phyloP scores from a whole-genome alignment of 2,329 filamentous ascomycete species.

The Sclerotinia subarctica region DNA sequence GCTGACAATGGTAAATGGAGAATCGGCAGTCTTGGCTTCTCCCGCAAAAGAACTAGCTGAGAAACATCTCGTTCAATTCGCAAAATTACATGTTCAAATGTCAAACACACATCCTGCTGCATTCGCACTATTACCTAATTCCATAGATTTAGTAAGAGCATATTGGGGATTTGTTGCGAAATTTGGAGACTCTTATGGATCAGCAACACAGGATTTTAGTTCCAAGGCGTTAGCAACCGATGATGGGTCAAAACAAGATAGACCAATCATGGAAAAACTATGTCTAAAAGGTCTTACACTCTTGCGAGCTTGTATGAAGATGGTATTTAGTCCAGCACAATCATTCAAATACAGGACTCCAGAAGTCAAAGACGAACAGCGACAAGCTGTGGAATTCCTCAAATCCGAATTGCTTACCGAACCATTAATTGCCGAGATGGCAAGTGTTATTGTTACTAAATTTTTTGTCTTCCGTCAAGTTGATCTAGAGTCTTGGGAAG shows the following conservation, averaged over 20 bases:
- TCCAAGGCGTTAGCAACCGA: constrained; percentile 46
- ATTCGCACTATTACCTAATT: constrained; percentile 78
- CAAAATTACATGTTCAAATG: constrained; percentile 90
- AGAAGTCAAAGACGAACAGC: constrained; percentile 73
- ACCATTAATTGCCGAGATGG: constrained; percentile 74
- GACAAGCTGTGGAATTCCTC: constrained; percentile 64
- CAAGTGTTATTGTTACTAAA: constrained; percentile 78
- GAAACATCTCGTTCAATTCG: constrained; percentile 84
- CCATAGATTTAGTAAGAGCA: constrained; percentile 69
- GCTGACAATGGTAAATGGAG: constrained; percentile 58
- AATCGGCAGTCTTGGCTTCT: constrained; percentile 50
- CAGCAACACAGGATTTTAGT: constrained; percentile 40
- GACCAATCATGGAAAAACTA: constrained; percentile 70
- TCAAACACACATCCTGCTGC: constrained; percentile 73
- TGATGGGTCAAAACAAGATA: constrained; percentile 50
- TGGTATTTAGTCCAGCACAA: constrained; percentile 76
- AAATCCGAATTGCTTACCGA: constrained; percentile 73
- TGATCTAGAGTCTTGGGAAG: constrained; percentile 88
- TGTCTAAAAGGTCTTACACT: constrained; percentile 80
- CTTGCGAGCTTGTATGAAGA: constrained; percentile 76
- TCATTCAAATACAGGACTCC: constrained; percentile 80
- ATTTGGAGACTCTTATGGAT: constrained; percentile 70
- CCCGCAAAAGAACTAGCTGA: constrained; percentile 63
- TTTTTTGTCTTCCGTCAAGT: constrained; percentile 84
- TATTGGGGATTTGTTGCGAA: constrained; percentile 83